Percentiles rank a stretch among this genome's conserved stretches.
Conservation (phyloP, 306 rosid genomes). For the Senna tora region DNA sequence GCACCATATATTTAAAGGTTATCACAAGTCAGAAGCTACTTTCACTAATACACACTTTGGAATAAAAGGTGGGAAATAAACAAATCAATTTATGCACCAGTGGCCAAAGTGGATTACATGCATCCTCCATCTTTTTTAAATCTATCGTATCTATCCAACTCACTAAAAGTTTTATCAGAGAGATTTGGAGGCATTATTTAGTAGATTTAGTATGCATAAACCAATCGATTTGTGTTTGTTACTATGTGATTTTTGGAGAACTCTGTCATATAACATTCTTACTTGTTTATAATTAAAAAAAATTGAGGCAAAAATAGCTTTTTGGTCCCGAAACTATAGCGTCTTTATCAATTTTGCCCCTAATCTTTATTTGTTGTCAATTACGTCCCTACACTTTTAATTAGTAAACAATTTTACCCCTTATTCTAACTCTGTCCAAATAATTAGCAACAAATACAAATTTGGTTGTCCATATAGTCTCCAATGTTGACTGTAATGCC, state of each 20-base stretch:
- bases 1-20: not conserved
- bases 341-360: too few species aligned
- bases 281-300: too few species aligned
- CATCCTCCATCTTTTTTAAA: conserved; percentile 41
- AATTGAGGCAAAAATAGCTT: too few species aligned
- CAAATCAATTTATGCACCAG: conserved; percentile 28
- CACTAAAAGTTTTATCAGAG: conserved; percentile 25
- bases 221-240: not conserved
- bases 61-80: conserved; percentile 40
- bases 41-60: conserved; percentile 43
- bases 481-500: too few species aligned
- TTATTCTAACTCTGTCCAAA: too few species aligned
- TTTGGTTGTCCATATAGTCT: too few species aligned
- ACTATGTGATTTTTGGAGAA: not conserved
- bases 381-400: too few species aligned
- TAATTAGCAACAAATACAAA: too few species aligned
- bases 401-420: too few species aligned
- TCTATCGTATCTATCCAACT: conserved; percentile 41
- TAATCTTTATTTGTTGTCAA: too few species aligned
- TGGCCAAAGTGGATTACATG: conserved; percentile 48
- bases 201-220: not conserved
- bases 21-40: conserved; percentile 38
- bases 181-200: not conserved
- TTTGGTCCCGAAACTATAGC: too few species aligned
- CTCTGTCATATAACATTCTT: not conserved